A percentile compares a stretch with the other conserved stretches of the same genome.
Evolutionary conservation across 2,329 filamentous ascomycete genomes (phyloP).

Genomic region (Aspergillus fischeri): DNA sequence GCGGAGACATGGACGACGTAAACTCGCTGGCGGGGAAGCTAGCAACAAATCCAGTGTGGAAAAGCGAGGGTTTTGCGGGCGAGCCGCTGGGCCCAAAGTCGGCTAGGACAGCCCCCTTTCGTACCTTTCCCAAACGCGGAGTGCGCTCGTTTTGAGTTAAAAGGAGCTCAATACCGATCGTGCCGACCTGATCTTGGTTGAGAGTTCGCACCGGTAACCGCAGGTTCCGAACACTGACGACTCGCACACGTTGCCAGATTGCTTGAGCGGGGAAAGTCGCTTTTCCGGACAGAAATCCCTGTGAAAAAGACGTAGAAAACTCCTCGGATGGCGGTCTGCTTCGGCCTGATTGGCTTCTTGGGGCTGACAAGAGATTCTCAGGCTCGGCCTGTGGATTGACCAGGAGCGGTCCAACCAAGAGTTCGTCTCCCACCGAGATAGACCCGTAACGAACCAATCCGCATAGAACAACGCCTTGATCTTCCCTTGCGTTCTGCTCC

Average conservation of each 20-base stretch:
- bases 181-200: conserved; percentile 79
- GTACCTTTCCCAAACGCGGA: conserved; percentile 40
- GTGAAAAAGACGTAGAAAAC: conserved; percentile 30
- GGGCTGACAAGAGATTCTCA: conserved; percentile 30
- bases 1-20: conserved; percentile 40
- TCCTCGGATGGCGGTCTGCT: conserved; percentile 33
- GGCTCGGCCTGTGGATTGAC: conserved; percentile 48
- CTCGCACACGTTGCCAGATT: conserved; percentile 76
- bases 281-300: conserved; percentile 30
- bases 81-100: conserved; percentile 52
- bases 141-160: conserved; percentile 17
- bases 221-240: conserved; percentile 84
- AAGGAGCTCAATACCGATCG: conserved; percentile 65
- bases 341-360: conserved; percentile 16
- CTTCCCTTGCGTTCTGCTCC: conserved; percentile 40
- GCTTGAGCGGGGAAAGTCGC: conserved; percentile 53
- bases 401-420: conserved; percentile 73
- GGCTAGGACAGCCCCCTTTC: conserved; percentile 80
- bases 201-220: conserved; percentile 75
- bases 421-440: conserved; percentile 70
- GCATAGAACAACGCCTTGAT: conserved; percentile 70
- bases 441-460: conserved; percentile 77
- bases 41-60: conserved; percentile 66
- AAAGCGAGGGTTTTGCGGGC: conserved; percentile 21
- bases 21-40: conserved; percentile 62